Conservation (phyloP, 148 eudicot species). For the Gaultheria prostrata region DNA sequence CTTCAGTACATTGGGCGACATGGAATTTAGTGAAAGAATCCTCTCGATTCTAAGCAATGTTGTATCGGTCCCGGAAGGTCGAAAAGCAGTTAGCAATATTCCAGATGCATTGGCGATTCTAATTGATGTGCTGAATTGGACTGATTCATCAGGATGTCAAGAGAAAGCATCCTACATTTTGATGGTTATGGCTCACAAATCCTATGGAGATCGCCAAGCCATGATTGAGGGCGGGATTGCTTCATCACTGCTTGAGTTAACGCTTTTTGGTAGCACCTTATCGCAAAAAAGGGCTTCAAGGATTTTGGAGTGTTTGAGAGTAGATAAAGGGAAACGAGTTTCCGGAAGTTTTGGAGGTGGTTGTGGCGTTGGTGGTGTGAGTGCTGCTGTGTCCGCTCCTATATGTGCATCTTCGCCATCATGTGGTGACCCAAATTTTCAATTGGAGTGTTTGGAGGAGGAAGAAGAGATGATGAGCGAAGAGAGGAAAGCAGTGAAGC, state of each 20-base stretch:
- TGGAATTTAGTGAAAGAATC: constrained; percentile 71
- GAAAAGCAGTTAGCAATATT: constrained; percentile 45
- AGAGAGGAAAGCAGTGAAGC: constrained; percentile 87
- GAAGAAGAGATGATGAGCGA: constrained; percentile 64
- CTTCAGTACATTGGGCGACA: constrained; percentile 52
- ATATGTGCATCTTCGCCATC: constrained; percentile 50
- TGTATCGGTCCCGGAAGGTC: constrained; percentile 57
- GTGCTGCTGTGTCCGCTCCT: constrained; percentile 60
- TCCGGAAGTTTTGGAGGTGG: constrained; percentile 38
- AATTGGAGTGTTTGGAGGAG: constrained; percentile 29
- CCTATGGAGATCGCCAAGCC: constrained; percentile 63
- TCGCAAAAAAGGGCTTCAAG: constrained; percentile 91
- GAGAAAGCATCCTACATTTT: constrained; percentile 76
- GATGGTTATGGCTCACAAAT: constrained; percentile 94
- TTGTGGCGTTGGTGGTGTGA: constrained; percentile 19
- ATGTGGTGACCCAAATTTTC: constrained; percentile 23
- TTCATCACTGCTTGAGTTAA: constrained; percentile 76
- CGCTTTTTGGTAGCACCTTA: constrained; percentile 80
- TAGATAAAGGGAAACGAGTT: constrained; percentile 79
- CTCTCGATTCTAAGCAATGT: constrained; percentile 75
- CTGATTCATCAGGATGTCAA: constrained; percentile 84
- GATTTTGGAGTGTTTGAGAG: constrained; percentile 69
- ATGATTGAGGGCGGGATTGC: constrained; percentile 77
- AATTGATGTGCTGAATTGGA: constrained; percentile 80
- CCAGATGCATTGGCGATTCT: constrained; percentile 51